Conservation (phyloP, 139 green algal genomes). For the Asterochloris erici region DNA sequence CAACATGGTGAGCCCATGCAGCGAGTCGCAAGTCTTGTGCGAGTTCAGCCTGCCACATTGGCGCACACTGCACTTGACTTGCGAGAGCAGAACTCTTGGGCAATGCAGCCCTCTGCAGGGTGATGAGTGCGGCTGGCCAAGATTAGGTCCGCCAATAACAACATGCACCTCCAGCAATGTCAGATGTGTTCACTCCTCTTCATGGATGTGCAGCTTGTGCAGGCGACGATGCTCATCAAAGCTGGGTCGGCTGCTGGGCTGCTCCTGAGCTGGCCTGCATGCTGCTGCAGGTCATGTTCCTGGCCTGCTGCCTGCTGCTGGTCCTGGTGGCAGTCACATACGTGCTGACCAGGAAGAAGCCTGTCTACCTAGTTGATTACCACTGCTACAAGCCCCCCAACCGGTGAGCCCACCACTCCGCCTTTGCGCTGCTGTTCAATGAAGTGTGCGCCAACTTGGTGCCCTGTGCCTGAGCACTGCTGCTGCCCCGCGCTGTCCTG, state of each 20-base stretch:
- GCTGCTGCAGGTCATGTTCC: conserved; percentile 63
- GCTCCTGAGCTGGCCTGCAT: neutral
- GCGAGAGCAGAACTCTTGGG: too few species aligned
- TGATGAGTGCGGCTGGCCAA: too few species aligned
- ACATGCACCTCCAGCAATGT: neutral
- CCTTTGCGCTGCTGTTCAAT: neutral
- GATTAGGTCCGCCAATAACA: too few species aligned
- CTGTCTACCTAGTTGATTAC: conserved; percentile 94
- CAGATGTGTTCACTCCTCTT: neutral
- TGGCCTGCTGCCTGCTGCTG: conserved; percentile 59
- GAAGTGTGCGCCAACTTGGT: neutral
- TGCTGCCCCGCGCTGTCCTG: neutral
- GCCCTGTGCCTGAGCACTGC: neutral
- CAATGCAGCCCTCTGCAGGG: too few species aligned
- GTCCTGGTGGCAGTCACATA: conserved; percentile 56
- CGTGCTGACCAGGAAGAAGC: conserved; percentile 64
- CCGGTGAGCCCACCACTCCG: conserved; percentile 32
- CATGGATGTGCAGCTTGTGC: neutral
- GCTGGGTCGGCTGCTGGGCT: neutral
- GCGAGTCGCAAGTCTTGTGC: neutral
- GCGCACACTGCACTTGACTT: neutral
- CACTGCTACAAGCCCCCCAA: conserved; percentile 67
- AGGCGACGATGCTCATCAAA: neutral
- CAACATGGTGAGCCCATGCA: conserved; percentile 69
- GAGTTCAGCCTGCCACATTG: neutral